Evolutionary conservation across 2,329 filamentous ascomycete genomes (phyloP).

Genomic region (Pyricularia grisea): DNA sequence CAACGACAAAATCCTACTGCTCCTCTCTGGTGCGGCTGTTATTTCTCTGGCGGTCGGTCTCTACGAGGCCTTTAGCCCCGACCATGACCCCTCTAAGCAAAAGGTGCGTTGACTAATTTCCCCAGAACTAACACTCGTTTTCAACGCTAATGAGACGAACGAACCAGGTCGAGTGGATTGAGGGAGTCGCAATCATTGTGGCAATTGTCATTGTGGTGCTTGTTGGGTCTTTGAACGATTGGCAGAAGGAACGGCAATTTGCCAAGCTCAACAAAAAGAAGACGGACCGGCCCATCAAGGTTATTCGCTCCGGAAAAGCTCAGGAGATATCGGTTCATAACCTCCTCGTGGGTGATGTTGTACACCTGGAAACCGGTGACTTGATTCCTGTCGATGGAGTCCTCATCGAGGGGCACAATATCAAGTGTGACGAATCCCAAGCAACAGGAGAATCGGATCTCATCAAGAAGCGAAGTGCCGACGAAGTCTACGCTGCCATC

Average conservation of each 20-base stretch:
- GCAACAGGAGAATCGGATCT: constrained; percentile 62
- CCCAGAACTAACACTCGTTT: not conserved
- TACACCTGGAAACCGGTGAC: constrained; percentile 60
- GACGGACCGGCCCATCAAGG: constrained; percentile 52
- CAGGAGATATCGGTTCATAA: constrained; percentile 52
- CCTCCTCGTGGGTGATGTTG: constrained; percentile 55
- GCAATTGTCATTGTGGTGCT: constrained; percentile 53
- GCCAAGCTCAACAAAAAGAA: constrained; percentile 28
- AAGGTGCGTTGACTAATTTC: not conserved
- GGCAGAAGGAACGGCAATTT: constrained; percentile 20
- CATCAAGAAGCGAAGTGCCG: constrained; percentile 52
- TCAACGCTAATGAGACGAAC: constrained; percentile 16
- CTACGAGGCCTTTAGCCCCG: constrained; percentile 51
- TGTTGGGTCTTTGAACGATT: constrained; percentile 53
- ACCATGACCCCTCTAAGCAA: constrained; percentile 18
- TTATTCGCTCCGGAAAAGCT: constrained; percentile 54
- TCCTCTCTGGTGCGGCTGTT: constrained; percentile 58
- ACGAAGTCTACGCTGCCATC: constrained; percentile 47
- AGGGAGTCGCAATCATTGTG: constrained; percentile 74
- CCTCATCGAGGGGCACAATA: constrained; percentile 51
- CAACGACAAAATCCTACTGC: constrained; percentile 64
- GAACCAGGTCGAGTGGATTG: constrained; percentile 52
- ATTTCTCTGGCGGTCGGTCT: constrained; percentile 61
- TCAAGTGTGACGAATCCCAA: constrained; percentile 62
- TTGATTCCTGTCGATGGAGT: constrained; percentile 58